Base-by-base conservation (phyloP, 2,329 filamentous ascomycete species). In the Colletotrichum scovillei region DNA sequence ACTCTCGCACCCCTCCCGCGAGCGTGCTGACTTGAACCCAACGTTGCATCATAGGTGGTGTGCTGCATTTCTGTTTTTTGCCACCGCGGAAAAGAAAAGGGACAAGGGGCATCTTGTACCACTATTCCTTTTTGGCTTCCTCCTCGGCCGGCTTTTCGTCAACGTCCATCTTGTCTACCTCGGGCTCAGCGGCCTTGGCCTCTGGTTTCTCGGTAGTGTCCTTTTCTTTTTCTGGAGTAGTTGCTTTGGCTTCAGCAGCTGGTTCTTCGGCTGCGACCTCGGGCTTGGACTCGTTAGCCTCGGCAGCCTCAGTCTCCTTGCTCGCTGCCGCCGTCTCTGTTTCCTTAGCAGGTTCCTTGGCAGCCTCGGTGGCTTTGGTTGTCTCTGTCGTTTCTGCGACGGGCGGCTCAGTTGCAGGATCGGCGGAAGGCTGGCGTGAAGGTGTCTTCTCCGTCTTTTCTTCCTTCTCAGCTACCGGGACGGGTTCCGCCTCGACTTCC, bases 401-500 rank as follows among this genome's bases (percentile, higher is more conserved):
- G 24, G 72, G 12, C 14, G 74, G 60, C 49, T 77, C 72, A 4
- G 73, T 12, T 1, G 55, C 42, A 16, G 72, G 65, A 32, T 67
- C 58, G 24, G 56, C 55, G 14, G 63, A 65, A 12, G 62, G 62
- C 53, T 67, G 71, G 49, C 38, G 64, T 12, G 46, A 75, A 28
- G 26, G 55, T 5, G 78, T 66, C 72, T 78, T 77, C 53, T 79
- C 77, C 46, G 74, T 74, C 16, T 76, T 74, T 6, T 77, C 60
- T 42, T 73, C 60, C 28, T 73, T 73, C 49, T 73, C 75, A 6
- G 82, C 78, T 30, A 79, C 79, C 22, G 80, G 75, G 2, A 81
- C 78, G 1, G 82, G 76, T 28, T 78, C 79, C 2, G 78, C 76
- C 60, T 85, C 82, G 5, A 75, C 75, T 6, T 86, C 84, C 53